Evolutionary conservation across 129 eudicot species (phyloP).

Genomic region (Chrysanthemum seticuspe): DNA sequence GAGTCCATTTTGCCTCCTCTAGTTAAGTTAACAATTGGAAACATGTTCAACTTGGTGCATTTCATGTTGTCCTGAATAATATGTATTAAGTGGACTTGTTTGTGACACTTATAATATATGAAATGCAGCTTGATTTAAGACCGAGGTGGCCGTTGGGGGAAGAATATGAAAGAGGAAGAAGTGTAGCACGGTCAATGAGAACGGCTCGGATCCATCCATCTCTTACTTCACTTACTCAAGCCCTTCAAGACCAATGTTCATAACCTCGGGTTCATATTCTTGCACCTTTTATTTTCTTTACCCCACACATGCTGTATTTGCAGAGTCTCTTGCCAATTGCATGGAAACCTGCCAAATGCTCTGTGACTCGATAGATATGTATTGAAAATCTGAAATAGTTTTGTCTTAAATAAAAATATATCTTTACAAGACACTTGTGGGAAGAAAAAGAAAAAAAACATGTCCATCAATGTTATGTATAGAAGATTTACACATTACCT

Average conservation of each 20-base stretch:
- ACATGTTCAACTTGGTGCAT: too few species aligned
- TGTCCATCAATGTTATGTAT: too few species aligned
- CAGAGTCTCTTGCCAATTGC: background rate
- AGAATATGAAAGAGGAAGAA: conserved; percentile 80
- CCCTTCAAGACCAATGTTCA: conserved; percentile 43
- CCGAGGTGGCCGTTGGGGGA: conserved; percentile 99
- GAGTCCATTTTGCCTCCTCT: too few species aligned
- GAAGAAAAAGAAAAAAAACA: background rate
- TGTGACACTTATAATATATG: background rate
- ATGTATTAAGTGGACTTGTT: background rate
- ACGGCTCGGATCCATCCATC: conserved; percentile 91
- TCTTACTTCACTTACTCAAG: conserved; percentile 80
- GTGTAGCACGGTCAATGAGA: conserved; percentile 79
- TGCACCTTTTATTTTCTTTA: background rate
- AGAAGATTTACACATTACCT: too few species aligned
- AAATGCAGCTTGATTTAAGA: conserved; percentile 75
- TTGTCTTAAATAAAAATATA: background rate
- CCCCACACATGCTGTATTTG: background rate
- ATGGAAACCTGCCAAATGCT: background rate
- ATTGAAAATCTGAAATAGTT: background rate
- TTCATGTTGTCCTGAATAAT: too few species aligned
- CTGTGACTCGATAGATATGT: background rate
- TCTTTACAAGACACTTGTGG: background rate
- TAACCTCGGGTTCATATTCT: conserved; percentile 21
- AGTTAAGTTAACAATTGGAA: too few species aligned